Conservation (phyloP, 805 yeast genomes). For the Pichia paraexigua region DNA sequence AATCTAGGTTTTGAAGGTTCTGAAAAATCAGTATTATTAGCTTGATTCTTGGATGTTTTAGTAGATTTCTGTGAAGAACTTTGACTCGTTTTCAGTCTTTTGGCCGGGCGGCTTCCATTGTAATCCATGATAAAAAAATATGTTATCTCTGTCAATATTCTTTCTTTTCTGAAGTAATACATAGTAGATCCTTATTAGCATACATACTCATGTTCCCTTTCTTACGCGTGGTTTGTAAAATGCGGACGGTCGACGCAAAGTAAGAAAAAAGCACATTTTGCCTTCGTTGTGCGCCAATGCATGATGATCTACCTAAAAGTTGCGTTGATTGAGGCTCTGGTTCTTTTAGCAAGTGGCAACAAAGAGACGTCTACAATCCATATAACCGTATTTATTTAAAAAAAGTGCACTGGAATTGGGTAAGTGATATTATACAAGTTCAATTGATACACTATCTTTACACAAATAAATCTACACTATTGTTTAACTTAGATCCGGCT, state of each 20-base stretch:
- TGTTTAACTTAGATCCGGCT: neutral
- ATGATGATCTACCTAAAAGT: neutral
- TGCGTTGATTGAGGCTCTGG: neutral
- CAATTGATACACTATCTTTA: neutral
- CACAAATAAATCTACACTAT: neutral
- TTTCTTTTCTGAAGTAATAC: neutral
- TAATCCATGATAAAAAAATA: neutral
- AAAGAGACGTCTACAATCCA: neutral
- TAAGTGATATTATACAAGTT: neutral
- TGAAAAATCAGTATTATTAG: neutral
- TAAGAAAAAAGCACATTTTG: neutral
- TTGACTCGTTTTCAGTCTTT: neutral
- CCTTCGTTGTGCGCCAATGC: neutral
- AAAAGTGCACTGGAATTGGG: neutral
- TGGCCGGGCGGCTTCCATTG: neutral
- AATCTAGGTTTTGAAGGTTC: neutral
- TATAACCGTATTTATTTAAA: neutral
- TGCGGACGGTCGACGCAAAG: neutral
- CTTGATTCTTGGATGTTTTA: neutral
- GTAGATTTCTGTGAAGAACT: too few species aligned
- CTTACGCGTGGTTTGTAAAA: neutral
- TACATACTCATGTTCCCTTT: neutral
- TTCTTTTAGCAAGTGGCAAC: neutral
- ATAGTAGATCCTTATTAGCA: neutral
- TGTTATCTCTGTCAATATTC: neutral